Conservation (phyloP, 441 rosid species). For the Heliophila coronopifolia region DNA sequence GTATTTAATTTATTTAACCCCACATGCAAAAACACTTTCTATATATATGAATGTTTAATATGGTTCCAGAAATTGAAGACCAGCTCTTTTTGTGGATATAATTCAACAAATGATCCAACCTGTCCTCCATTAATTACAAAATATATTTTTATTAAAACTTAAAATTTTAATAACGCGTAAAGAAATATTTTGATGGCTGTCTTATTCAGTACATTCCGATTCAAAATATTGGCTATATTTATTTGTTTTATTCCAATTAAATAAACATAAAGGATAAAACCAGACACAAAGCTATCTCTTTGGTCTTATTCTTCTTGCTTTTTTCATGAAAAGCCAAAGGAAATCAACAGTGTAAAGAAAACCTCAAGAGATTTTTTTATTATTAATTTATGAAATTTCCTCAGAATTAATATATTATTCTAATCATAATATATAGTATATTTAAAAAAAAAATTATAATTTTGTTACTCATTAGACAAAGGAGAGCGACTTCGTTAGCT, state of each 20-base stretch:
- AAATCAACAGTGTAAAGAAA: conserved; percentile 25
- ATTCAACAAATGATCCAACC: conserved; percentile 32
- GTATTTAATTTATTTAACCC: conserved; percentile 26
- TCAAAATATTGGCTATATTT: conserved; percentile 27
- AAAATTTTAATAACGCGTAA: neutral
- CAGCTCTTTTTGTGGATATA: conserved; percentile 27
- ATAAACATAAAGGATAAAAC: conserved; percentile 23
- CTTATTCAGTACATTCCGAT: conserved; percentile 36
- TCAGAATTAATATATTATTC: no score
- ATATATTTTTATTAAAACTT: neutral
- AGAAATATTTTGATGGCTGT: conserved; percentile 30
- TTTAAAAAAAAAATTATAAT: neutral
- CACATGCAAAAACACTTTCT: conserved; percentile 28
- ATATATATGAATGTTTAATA: conserved; percentile 27
- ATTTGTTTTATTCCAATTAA: conserved; percentile 6
- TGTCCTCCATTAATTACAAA: conserved; percentile 28
- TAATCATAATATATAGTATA: no score
- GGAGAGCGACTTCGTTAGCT: conserved; percentile 25
- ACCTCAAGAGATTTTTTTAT: no score
- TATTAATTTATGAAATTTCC: no score
- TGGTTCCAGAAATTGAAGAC: conserved; percentile 27
- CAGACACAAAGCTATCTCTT: conserved; percentile 28
- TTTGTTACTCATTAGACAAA: conserved; percentile 18
- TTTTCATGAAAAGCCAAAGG: conserved; percentile 33
- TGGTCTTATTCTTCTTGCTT: conserved; percentile 30